Percentiles rank a stretch among this genome's conserved stretches.
Evolutionary conservation across 257 asterid species (phyloP).

Genomic region (Fraxinus americana): DNA sequence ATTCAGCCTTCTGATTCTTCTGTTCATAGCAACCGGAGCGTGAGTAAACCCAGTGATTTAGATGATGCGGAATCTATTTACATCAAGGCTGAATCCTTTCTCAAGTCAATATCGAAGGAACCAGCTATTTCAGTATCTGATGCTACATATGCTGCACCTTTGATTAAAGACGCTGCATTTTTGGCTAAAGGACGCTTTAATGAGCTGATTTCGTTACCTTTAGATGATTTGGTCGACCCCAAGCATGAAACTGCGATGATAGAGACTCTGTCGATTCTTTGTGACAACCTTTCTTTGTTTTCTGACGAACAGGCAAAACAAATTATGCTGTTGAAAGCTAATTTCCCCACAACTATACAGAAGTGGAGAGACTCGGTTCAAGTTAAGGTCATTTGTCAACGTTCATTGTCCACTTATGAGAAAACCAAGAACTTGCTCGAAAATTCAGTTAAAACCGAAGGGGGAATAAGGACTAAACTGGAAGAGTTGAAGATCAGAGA

Average conservation of each 20-base stretch:
- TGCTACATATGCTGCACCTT: not conserved
- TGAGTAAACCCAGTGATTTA: not conserved
- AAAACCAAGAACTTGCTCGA: conserved; percentile 2
- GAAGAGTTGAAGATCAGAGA: not conserved
- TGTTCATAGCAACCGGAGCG: not conserved
- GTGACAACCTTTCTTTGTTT: not conserved
- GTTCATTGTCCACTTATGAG: conserved; percentile 12
- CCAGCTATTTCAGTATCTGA: not conserved
- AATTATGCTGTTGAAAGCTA: not conserved
- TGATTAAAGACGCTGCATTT: not conserved
- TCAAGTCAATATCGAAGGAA: not conserved
- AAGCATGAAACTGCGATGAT: conserved; percentile 13
- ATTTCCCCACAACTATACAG: not conserved
- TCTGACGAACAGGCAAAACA: conserved; percentile 2
- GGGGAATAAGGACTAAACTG: not conserved
- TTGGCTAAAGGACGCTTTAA: not conserved
- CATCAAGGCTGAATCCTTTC: conserved; percentile 7
- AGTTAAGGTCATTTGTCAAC: not conserved
- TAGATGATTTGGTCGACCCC: not conserved
- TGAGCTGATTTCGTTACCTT: not conserved
- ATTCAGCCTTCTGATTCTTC: not conserved
- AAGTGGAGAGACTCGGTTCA: conserved; percentile 9
- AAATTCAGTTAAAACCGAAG: not conserved
- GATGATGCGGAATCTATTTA: not conserved
- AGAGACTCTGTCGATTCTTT: not conserved